Base-by-base conservation (phyloP, 2,329 filamentous ascomycete genomes). In the Chalaropsis ovoidea region DNA sequence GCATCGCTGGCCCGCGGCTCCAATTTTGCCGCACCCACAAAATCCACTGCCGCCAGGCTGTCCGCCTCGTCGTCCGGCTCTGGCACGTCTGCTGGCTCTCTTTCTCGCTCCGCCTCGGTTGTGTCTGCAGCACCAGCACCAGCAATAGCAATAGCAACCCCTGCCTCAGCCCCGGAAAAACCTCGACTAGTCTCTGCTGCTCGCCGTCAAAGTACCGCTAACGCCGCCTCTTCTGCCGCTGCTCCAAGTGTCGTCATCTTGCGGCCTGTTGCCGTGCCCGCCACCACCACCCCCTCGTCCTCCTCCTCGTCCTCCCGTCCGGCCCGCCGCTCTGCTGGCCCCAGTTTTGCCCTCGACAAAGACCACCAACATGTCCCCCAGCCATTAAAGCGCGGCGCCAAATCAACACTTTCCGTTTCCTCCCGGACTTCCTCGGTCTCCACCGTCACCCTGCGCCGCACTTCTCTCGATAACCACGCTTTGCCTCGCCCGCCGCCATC, bases 1-100 rank as follows among this genome's bases (percentile, higher is more conserved):
- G 65, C 65, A 39, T 67, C 65, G 35, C 39, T 67, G 19, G 62
- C 65, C 13, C 56, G 56, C 41, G 62, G 42, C 52, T 67, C 65
- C 24, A 62, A 56, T 17, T 62, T 64, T 67, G 62, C 62, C 39
- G 61, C 65, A 8, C 41, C 45, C 8, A 64, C 65, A 19, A 61
- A 61, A 52, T 54, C 62, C 13, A 41, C 56, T 7, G 22, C 65
- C 17, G 56, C 42, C 19, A n/a, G 27, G 39, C 42, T 64, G 19
- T 64, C 63, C 2, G 43, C 31, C 49, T 56, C 52, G 27, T 24
- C 52, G 3, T 15, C 42, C 42, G 11, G 13, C 42, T 43, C 42
- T 43, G 42, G 42, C n/a, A 42, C 56, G 10, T 27, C 24, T 61
- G 39, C 35, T 56, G 24, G 19, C 39, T 43, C 49, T 13, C 22